phyloP scores from a whole-genome alignment of 1,139 yeast species.

The Yamadazyma songkhlaensis region DNA sequence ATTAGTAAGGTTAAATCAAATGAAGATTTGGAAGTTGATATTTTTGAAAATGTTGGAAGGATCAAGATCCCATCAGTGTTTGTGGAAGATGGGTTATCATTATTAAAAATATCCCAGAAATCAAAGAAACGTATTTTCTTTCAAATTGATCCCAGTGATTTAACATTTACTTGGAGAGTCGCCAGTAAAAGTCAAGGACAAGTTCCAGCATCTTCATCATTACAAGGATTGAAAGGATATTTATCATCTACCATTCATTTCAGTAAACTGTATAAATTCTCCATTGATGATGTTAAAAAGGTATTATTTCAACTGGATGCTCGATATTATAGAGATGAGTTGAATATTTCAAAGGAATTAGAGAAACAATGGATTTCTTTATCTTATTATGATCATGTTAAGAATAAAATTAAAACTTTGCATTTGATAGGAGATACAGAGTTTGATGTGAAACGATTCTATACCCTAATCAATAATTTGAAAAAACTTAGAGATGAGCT shows the following conservation, averaged over 20 bases:
- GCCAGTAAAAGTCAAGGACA: slow-evolving; percentile 30
- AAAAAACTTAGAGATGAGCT: slow-evolving; percentile 35
- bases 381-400: slow-evolving; percentile 59
- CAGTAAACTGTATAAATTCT: slow-evolving; percentile 39
- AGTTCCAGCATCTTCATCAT: slow-evolving; percentile 3
- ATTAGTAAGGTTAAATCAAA: slow-evolving; percentile 2
- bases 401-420: slow-evolving; percentile 54
- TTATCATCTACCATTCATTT: slow-evolving; percentile 6
- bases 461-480: slow-evolving; percentile 54
- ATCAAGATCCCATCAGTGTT: slow-evolving; percentile 20
- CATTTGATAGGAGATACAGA: slow-evolving; percentile 73
- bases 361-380: slow-evolving; percentile 77
- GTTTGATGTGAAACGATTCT: slow-evolving; percentile 57
- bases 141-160: slow-evolving; percentile 29
- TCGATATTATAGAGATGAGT: slow-evolving; percentile 77
- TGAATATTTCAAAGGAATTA: slow-evolving; percentile 65
- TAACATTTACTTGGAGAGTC: slow-evolving; percentile 49
- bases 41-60: slow-evolving; percentile 12
- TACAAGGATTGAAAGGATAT: slow-evolving; percentile 15
- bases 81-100: slow-evolving; percentile 43
- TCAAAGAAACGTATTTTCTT: slow-evolving; percentile 53
- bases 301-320: slow-evolving; percentile 71
- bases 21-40: slow-evolving; percentile 8
- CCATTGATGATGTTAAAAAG: slow-evolving; percentile 71
- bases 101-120: slow-evolving; percentile 66